A percentile compares a stretch with the other conserved stretches of the same genome.
Conservation (phyloP, 805 yeast species). For the Candida hungchunana region DNA sequence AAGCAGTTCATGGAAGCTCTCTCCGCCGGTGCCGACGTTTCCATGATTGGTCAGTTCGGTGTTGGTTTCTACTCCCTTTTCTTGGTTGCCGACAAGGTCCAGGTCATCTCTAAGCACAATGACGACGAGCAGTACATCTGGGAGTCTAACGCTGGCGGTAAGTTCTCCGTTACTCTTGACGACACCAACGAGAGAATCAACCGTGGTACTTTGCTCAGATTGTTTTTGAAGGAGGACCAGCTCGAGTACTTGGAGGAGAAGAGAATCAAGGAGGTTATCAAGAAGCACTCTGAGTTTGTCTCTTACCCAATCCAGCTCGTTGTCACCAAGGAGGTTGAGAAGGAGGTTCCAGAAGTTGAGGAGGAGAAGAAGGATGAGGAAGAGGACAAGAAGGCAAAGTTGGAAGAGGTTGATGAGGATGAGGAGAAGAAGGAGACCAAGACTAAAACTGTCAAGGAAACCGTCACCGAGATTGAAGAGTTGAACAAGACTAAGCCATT, state of each 20-base stretch:
- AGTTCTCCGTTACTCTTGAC: constrained; percentile 93
- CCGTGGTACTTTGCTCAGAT: constrained; percentile 94
- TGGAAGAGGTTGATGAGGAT: constrained; percentile 71
- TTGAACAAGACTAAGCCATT: constrained; percentile 98
- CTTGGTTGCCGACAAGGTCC: constrained; percentile 98
- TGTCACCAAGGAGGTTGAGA: constrained; percentile 98
- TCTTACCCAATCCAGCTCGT: constrained; percentile 98
- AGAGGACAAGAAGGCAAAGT: constrained; percentile 64
- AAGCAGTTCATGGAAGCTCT: constrained; percentile 99
- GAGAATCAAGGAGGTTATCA: constrained; percentile 98
- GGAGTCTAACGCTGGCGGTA: constrained; percentile 99
- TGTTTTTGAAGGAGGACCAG: constrained; percentile 98
- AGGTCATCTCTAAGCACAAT: constrained; percentile 96
- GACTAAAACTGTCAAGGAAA: constrained; percentile 86
- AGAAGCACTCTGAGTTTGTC: constrained; percentile 99
- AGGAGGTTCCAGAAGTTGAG: constrained; percentile 88
- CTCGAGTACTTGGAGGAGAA: constrained; percentile 98
- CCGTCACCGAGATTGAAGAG: constrained; percentile 94
- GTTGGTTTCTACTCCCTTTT: constrained; percentile 99
- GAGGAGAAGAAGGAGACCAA: constrained; percentile 68
- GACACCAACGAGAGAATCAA: constrained; percentile 78
- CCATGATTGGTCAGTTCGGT: constrained; percentile 99
- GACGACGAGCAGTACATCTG: constrained; percentile 99
- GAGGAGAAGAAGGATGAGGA: constrained; percentile 50
- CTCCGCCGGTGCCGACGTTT: constrained; percentile 98